Percentiles rank a stretch among this genome's conserved stretches.
Evolutionary conservation across 2,329 filamentous ascomycete genomes (phyloP).

Genomic region (Talaromyces sp.): DNA sequence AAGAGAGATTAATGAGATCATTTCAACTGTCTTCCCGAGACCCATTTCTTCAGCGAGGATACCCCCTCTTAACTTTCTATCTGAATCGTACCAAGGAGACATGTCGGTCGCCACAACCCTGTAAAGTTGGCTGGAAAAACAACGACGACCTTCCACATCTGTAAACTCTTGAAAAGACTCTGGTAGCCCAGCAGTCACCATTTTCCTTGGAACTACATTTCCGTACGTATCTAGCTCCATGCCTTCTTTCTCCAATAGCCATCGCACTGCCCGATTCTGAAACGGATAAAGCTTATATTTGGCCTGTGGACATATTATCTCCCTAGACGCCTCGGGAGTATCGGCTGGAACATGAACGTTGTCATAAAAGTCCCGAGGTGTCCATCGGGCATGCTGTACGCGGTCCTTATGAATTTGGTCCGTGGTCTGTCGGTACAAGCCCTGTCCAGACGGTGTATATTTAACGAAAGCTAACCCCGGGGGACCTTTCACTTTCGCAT

Average conservation of each 20-base stretch:
- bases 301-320: constrained; percentile 32
- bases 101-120: constrained; percentile 36
- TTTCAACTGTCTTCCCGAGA: constrained; percentile 47
- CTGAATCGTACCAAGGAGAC: constrained; percentile 29
- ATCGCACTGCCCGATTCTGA: constrained; percentile 43
- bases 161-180: constrained; percentile 34
- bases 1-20: constrained; percentile 43
- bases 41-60: constrained; percentile 50
- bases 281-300: constrained; percentile 45
- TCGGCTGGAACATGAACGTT: constrained; percentile 43
- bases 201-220: constrained; percentile 20
- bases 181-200: constrained; percentile 23
- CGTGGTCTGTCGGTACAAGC: constrained; percentile 13
- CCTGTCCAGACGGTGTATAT: constrained; percentile 25
- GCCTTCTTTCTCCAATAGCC: constrained; percentile 44
- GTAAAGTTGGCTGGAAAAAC: constrained; percentile 40
- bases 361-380: constrained; percentile 43
- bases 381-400: constrained; percentile 21
- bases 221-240: constrained; percentile 31
- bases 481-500: constrained; percentile 11
- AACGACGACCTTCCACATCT: constrained; percentile 36
- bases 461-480: constrained; percentile 23
- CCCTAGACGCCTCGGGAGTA: constrained; percentile 26
- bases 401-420: background rate
- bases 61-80: constrained; percentile 35